Evolutionary conservation across 2,329 filamentous ascomycete genomes (phyloP).

Genomic region (Alternaria infectoria): DNA sequence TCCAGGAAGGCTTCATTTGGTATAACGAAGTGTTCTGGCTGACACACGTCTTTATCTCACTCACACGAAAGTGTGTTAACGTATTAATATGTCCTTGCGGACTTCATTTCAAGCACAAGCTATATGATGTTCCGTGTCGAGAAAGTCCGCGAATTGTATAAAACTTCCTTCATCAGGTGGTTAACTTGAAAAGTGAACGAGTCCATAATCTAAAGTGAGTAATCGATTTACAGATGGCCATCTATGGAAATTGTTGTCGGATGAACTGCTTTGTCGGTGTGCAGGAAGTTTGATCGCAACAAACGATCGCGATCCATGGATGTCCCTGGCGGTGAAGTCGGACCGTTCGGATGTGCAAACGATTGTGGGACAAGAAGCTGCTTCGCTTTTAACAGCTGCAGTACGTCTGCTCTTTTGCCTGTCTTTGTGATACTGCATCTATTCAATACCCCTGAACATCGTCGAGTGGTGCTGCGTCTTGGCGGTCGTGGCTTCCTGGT

Average conservation of each 20-base stretch:
- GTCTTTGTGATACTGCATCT: background rate
- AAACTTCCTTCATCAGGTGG: background rate
- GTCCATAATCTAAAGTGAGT: background rate
- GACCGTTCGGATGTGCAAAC: conserved; percentile 6
- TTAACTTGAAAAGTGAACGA: background rate
- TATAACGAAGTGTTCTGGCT: background rate
- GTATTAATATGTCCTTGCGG: background rate
- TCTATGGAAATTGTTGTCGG: background rate
- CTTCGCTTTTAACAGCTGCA: background rate
- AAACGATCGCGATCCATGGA: background rate
- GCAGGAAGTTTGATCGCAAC: background rate
- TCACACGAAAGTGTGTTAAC: background rate
- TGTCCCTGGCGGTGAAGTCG: conserved; percentile 5
- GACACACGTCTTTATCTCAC: background rate
- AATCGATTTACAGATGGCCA: background rate
- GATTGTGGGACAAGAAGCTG: background rate
- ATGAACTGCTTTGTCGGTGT: background rate
- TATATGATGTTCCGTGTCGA: background rate
- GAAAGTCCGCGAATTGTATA: background rate
- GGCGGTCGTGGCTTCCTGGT: conserved; percentile 9
- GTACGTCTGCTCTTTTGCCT: background rate
- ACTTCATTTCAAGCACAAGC: background rate
- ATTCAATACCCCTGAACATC: background rate
- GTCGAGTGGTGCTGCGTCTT: conserved; percentile 5
- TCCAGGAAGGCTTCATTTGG: background rate